phyloP scores from a whole-genome alignment of 192 early-diverging fungal genomes.

The Globomyces pollinis-pini region DNA sequence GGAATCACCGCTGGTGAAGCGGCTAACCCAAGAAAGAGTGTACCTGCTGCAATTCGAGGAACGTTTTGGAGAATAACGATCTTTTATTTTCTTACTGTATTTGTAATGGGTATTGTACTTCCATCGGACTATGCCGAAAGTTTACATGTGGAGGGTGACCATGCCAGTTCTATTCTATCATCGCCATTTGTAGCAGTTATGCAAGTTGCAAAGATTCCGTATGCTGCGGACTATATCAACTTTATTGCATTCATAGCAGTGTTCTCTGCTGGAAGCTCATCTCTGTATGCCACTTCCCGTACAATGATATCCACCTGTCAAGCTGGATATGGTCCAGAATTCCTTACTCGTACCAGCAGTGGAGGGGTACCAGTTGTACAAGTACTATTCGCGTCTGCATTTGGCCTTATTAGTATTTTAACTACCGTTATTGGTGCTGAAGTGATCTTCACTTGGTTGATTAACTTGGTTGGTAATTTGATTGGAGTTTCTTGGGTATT shows the following conservation, averaged over 20 bases:
- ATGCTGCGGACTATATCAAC: conserved; percentile 57
- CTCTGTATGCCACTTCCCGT: conserved; percentile 57
- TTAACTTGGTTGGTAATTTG: conserved; percentile 30
- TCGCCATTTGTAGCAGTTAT: conserved; percentile 62
- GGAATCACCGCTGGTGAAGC: conserved; percentile 81
- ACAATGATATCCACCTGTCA: conserved; percentile 23
- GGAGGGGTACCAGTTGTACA: conserved; percentile 44
- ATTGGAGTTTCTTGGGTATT: conserved; percentile 22
- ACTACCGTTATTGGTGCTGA: conserved; percentile 57
- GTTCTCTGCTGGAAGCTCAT: conserved; percentile 60
- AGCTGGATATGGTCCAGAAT: not conserved
- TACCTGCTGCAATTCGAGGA: conserved; percentile 34
- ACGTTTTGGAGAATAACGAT: conserved; percentile 74
- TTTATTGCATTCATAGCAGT: conserved; percentile 53
- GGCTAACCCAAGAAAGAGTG: conserved; percentile 62
- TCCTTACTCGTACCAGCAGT: not conserved
- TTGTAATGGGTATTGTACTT: conserved; percentile 51
- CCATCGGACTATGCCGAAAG: no score
- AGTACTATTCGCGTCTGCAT: conserved; percentile 21
- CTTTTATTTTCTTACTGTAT: conserved; percentile 59
- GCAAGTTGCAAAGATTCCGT: conserved; percentile 42
- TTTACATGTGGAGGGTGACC: no score
- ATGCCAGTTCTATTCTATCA: no score
- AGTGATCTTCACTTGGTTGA: conserved; percentile 50
- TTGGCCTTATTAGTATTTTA: conserved; percentile 57